These are phyloP conservation scores for Arthrobotrys musiformis DNA, from an alignment of 2,329 filamentous ascomycete genomes.

Conservation along the genomic window DNA sequence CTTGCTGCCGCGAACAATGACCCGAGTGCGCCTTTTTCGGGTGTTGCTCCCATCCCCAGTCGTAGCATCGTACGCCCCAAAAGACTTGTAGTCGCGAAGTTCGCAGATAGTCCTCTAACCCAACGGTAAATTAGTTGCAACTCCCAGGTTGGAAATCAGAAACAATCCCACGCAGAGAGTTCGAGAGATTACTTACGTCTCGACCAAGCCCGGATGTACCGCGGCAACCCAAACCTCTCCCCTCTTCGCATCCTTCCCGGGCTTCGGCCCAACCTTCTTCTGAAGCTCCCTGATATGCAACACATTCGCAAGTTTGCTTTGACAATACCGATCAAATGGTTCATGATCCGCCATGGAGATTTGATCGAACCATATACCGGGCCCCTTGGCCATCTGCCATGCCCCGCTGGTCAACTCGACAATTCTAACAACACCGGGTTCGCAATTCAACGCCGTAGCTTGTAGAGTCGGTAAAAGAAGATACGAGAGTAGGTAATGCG, in stretches of 20 bases:
- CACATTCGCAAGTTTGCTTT: constrained; percentile 66
- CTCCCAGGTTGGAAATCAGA: too few relatives aligned
- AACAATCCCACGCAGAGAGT: too few relatives aligned
- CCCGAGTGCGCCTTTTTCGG: constrained; percentile 31
- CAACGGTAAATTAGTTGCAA: not conserved
- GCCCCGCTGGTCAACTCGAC: constrained; percentile 64
- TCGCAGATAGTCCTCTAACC: constrained; percentile 20
- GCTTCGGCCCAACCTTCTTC: constrained; percentile 61
- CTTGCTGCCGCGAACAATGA: constrained; percentile 29
- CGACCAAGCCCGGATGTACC: constrained; percentile 64
- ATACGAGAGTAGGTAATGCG: constrained; percentile 66
- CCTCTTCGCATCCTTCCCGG: constrained; percentile 58
- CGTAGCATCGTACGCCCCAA: constrained; percentile 27
- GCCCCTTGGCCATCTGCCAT: constrained; percentile 60
- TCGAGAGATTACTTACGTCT: constrained; percentile 58
- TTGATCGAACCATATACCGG: constrained; percentile 64
- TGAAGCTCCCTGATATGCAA: constrained; percentile 63
- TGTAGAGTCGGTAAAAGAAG: constrained; percentile 65
- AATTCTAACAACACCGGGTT: constrained; percentile 61
- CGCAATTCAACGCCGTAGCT: constrained; percentile 60
- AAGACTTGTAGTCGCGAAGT: constrained; percentile 13
- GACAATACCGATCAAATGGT: constrained; percentile 64
- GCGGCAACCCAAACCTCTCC: constrained; percentile 63
- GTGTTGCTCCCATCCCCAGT: constrained; percentile 25
- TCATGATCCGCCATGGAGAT: constrained; percentile 60